Percentiles rank a stretch among this genome's conserved stretches.
Conservation (phyloP, 306 rosid genomes). For the Malus domestica region DNA sequence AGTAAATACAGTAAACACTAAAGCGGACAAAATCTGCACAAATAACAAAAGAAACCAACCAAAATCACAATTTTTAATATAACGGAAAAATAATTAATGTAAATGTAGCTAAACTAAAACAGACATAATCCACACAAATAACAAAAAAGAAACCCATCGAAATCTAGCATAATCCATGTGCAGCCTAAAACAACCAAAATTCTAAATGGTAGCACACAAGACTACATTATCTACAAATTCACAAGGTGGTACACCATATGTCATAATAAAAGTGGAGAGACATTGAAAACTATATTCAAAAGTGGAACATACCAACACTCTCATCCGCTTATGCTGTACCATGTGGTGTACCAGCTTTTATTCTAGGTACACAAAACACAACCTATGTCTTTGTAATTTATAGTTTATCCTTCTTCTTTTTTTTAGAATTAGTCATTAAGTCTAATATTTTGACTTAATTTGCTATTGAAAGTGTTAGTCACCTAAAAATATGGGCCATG, state of each 20-base stretch:
- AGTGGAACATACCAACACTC: neutral
- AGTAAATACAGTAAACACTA: neutral
- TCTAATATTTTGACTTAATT: neutral
- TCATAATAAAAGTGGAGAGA: neutral
- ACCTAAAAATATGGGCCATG: neutral
- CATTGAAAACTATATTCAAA: neutral
- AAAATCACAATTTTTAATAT: too few relatives aligned
- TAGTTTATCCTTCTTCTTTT: too few relatives aligned
- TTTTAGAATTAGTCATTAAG: too few relatives aligned
- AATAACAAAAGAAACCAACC: too few relatives aligned
- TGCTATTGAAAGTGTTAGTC: neutral
- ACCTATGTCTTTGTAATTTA: too few relatives aligned
- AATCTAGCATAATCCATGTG: neutral
- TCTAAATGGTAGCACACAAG: neutral
- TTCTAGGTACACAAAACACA: neutral
- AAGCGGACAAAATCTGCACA: neutral
- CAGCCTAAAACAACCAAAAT: neutral
- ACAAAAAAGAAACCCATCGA: neutral
- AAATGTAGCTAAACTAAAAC: too few relatives aligned
- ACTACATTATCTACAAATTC: too few relatives aligned
- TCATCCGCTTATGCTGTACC: too few relatives aligned
- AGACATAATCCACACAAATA: too few relatives aligned
- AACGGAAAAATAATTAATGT: too few relatives aligned
- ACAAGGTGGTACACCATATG: too few relatives aligned
- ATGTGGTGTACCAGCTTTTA: neutral